Conservation (phyloP, 1,284 basidiomycete genomes). For the Mycosarcoma mackinlayi region DNA sequence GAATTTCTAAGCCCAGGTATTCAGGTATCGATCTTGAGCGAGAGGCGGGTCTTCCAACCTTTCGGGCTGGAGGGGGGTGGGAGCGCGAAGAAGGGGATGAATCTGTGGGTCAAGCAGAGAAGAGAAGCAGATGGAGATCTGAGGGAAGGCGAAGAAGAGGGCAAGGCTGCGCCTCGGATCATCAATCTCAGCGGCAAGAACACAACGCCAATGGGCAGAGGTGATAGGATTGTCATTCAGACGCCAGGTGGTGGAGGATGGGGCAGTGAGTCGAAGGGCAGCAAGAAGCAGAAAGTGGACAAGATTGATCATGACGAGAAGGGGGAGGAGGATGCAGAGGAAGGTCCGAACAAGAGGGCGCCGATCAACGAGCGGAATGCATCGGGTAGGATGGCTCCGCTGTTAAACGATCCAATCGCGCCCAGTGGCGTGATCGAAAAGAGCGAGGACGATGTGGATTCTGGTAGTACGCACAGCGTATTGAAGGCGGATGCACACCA, state of each 20-base stretch:
- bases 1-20: slow-evolving; percentile 82
- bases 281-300: not conserved
- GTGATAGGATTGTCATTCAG: slow-evolving; percentile 82
- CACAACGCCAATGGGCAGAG: slow-evolving; percentile 85
- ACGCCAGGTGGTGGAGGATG: slow-evolving; percentile 94
- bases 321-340: not conserved
- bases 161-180: slow-evolving; percentile 71
- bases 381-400: slow-evolving; percentile 42
- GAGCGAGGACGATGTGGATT: slow-evolving; percentile 17
- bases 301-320: not conserved
- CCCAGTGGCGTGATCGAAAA: slow-evolving; percentile 33
- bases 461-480: slow-evolving; percentile 20
- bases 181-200: slow-evolving; percentile 92
- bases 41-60: slow-evolving; percentile 87
- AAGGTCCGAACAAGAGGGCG: slow-evolving; percentile 2
- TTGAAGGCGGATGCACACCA: slow-evolving; percentile 14
- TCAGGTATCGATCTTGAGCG: slow-evolving; percentile 86
- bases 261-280: slow-evolving; percentile 71
- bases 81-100: slow-evolving; percentile 79
- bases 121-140: slow-evolving; percentile 79
- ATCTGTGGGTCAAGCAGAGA: slow-evolving; percentile 87
- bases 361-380: slow-evolving; percentile 47
- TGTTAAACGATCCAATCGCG: slow-evolving; percentile 32
- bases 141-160: slow-evolving; percentile 43
- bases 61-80: slow-evolving; percentile 90